Conservation (phyloP, 2,329 filamentous ascomycete genomes). For the Cercospora sp. region DNA sequence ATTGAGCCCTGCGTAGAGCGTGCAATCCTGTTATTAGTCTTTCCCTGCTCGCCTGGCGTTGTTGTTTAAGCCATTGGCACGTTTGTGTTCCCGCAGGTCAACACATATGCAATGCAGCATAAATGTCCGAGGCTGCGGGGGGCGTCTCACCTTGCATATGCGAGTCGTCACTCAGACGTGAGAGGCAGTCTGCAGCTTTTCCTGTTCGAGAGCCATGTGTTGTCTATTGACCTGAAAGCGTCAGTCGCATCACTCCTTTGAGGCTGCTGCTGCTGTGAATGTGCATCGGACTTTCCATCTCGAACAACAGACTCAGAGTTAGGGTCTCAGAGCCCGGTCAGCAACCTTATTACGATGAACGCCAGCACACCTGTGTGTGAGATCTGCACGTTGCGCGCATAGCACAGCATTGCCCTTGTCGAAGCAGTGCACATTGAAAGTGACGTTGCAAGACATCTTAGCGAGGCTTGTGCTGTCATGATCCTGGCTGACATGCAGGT, state of each 20-base stretch:
- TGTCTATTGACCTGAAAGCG: background rate
- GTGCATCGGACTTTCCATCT: background rate
- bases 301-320: background rate
- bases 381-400: background rate
- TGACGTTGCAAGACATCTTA: background rate
- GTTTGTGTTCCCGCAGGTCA: background rate
- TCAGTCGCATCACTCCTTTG: background rate
- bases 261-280: background rate
- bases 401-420: background rate
- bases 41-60: background rate
- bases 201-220: background rate
- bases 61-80: background rate
- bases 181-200: background rate
- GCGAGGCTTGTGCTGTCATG: background rate
- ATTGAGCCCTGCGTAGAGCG: background rate
- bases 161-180: background rate
- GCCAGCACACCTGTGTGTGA: background rate
- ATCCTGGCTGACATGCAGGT: background rate
- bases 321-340: background rate
- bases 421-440: background rate
- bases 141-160: background rate
- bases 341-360: background rate
- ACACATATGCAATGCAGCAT: background rate
- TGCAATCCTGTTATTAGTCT: background rate
- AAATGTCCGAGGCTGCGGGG: slow-evolving; percentile 8